A percentile compares a stretch with the other conserved stretches of the same genome.
Evolutionary conservation across 2,329 filamentous ascomycete genomes (phyloP).

Genomic region (Trichoderma arundinaceum): DNA sequence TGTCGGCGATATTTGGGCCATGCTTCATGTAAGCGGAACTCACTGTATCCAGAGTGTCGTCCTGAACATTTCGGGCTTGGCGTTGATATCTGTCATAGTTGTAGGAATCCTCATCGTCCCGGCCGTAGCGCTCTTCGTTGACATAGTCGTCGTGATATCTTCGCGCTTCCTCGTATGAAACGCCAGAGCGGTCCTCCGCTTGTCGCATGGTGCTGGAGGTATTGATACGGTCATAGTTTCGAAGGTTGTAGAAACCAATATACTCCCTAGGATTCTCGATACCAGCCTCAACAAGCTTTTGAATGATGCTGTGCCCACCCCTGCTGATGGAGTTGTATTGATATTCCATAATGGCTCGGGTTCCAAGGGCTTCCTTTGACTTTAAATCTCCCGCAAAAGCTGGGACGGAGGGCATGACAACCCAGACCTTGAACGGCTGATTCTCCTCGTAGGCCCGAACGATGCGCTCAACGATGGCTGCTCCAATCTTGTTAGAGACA

Average conservation of each 20-base stretch:
- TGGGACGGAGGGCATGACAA: slow-evolving; percentile 80
- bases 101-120: slow-evolving; percentile 34
- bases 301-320: slow-evolving; percentile 78
- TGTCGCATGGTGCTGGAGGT: slow-evolving; percentile 64
- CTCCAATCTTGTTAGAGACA: slow-evolving; percentile 78
- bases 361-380: slow-evolving; percentile 73
- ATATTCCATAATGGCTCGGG: slow-evolving; percentile 86
- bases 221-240: slow-evolving; percentile 85
- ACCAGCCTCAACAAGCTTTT: slow-evolving; percentile 70
- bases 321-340: slow-evolving; percentile 82
- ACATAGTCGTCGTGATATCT: slow-evolving; percentile 66
- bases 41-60: slow-evolving; percentile 74
- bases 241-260: slow-evolving; percentile 83
- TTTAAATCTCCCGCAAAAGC: slow-evolving; percentile 83
- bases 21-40: slow-evolving; percentile 82
- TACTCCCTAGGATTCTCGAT: slow-evolving; percentile 72
- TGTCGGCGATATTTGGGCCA: slow-evolving; percentile 68
- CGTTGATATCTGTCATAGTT: slow-evolving; percentile 67
- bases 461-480: slow-evolving; percentile 78
- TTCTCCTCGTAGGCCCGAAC: slow-evolving; percentile 69
- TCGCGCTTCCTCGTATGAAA: slow-evolving; percentile 70
- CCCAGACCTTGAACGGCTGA: slow-evolving; percentile 74
- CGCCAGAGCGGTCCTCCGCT: slow-evolving; percentile 67
- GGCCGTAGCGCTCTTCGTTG: slow-evolving; percentile 51
- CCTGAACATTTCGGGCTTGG: slow-evolving; percentile 62